Evolutionary conservation across 495 filamentous ascomycete species (phyloP), one percentile per base, ranked within the genome.

Genomic region (Daldinia vernicosa): DNA sequence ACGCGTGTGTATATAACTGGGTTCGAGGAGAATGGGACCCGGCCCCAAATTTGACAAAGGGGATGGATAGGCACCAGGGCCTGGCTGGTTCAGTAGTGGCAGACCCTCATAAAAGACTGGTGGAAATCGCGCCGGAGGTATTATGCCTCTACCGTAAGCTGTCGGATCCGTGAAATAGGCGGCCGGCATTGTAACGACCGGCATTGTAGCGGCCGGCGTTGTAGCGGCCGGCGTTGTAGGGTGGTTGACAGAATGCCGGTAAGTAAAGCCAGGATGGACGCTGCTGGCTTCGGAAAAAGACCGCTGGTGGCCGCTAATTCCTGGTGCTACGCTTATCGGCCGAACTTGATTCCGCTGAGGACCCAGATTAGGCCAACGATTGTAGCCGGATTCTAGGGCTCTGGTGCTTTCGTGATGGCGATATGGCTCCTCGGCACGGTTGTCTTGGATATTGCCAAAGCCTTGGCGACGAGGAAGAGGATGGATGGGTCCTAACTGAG

Each of bases 1-100:
- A 27, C 79, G 79, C 14, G 58, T 69, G 70, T 82, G 79, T 60
- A 73, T 76, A 60, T 71, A 67, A 32, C 45, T 62, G 56, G 66
- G 40, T 55, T 68, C 39, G 6, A 55, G 40, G 4, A 50, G 32
- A 24, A 19, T 35, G 17, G 33, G 55, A 40, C 52, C 32, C 24
- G 22, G 17, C 26, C 51, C 11, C 56, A 64, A n/a, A 43, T 60
- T 53, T 4, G 56, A 4, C 57, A 32, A 53, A 32, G 40, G 15
- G 4, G 67, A 22, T 17, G 53, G 55, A 22, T 57, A 62, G 4
- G 54, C 1, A 43, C 17, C 6, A 37, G 40, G 11, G 35, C 22
- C 22, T 35, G 35, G 62, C 19, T 69, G 56, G n/a, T n/a, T 39
- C 19, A 40, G 40, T 24, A 51, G 40, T 17, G n/a, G 17, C 3